Evolutionary conservation across 208 protist species (phyloP).

Genomic region (Trypanosomatidae sp.): DNA sequence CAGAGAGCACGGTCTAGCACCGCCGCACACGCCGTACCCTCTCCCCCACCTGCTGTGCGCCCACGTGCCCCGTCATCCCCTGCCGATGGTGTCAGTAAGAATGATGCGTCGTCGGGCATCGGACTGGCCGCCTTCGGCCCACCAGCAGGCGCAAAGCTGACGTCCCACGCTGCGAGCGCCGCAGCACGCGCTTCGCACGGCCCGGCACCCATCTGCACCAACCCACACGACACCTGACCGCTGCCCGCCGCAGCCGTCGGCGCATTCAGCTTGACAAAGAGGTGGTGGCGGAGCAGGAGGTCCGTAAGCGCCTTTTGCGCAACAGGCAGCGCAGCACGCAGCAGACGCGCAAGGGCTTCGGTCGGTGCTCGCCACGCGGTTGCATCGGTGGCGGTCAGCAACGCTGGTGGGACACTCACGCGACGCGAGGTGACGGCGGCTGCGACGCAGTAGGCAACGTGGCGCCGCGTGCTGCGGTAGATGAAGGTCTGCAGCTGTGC

Average conservation of each 20-base stretch:
- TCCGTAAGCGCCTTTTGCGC: constrained; percentile 13
- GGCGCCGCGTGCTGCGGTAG: constrained; percentile 38
- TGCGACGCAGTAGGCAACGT: constrained; percentile 42
- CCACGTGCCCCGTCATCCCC: background rate
- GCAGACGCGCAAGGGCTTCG: background rate
- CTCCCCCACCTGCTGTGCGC: too few relatives aligned
- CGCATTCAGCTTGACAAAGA: constrained; percentile 4
- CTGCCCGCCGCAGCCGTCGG: background rate
- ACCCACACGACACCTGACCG: background rate
- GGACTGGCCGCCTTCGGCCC: background rate
- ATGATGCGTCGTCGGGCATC: constrained; percentile 24
- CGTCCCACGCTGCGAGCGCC: constrained; percentile 33
- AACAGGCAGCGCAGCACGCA: constrained; percentile 14
- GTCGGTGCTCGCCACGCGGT: background rate
- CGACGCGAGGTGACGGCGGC: constrained; percentile 27
- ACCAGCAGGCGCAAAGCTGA: constrained; percentile 21
- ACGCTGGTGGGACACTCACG: background rate
- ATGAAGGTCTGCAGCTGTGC: constrained; percentile 48
- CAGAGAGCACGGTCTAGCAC: constrained; percentile 4
- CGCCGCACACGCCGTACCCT: too few relatives aligned
- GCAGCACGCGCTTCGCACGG: constrained; percentile 29
- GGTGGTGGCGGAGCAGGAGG: constrained; percentile 19
- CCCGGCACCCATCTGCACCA: constrained; percentile 37
- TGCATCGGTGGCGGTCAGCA: constrained; percentile 1
- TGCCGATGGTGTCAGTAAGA: constrained; percentile 9